phyloP scores from a whole-genome alignment of 768 basidiomycete species.

The Auricularia auricula-judae region DNA sequence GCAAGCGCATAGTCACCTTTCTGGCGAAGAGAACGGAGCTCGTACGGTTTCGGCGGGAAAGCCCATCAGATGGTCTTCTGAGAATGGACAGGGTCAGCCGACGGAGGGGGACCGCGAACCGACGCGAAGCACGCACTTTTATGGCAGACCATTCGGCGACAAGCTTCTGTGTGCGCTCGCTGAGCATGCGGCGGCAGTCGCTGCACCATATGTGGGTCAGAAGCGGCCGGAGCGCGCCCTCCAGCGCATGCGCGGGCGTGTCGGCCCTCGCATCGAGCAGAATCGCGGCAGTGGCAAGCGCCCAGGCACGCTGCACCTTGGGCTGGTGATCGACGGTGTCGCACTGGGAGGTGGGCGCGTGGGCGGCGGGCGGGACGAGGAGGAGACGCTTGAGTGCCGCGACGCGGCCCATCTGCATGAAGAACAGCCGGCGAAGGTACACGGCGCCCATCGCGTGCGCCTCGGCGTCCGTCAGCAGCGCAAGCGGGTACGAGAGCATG shows the following conservation, averaged over 20 bases:
- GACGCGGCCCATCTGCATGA: slow-evolving; percentile 26
- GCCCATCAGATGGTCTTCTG: background rate
- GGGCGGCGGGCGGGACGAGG: slow-evolving; percentile 16
- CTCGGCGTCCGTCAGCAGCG: slow-evolving; percentile 8
- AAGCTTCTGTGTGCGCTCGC: slow-evolving; percentile 56
- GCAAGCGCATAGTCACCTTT: no score
- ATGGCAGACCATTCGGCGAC: slow-evolving; percentile 70
- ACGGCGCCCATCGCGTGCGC: slow-evolving; percentile 15
- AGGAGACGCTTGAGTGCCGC: slow-evolving; percentile 23
- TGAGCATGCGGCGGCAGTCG: slow-evolving; percentile 50
- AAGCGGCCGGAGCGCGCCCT: slow-evolving; percentile 58
- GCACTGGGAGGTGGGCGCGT: slow-evolving; percentile 6
- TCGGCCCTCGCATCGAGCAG: slow-evolving; percentile 28
- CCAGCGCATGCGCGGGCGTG: slow-evolving; percentile 60
- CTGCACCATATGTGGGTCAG: slow-evolving; percentile 60
- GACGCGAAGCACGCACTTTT: slow-evolving; percentile 26
- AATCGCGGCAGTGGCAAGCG: no score
- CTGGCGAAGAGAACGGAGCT: no score
- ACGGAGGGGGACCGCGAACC: background rate
- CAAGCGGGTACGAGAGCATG: slow-evolving; percentile 6
- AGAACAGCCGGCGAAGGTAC: slow-evolving; percentile 31
- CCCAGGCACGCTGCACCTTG: slow-evolving; percentile 15
- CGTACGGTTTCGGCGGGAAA: no score
- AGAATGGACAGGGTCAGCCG: background rate
- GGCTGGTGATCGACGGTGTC: no score